Conservation (phyloP, 495 filamentous ascomycete genomes). For the Annulohypoxylon moriforme region DNA sequence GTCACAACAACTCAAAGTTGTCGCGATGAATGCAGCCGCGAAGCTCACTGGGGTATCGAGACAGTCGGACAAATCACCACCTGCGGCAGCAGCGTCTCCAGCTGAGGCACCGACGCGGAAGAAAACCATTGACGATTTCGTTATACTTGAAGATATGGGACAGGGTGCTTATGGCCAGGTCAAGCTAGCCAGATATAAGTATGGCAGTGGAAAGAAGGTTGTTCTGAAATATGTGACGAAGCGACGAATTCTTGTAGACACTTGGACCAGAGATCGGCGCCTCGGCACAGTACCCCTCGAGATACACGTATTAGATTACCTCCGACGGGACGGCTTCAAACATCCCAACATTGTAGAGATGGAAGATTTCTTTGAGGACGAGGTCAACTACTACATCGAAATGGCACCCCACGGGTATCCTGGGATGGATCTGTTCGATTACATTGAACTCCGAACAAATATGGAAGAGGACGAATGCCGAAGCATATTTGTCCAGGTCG, state of each 20-base stretch:
- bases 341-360: slow-evolving; percentile 99
- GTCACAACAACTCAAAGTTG: slow-evolving; percentile 80
- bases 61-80: slow-evolving; percentile 51
- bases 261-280: slow-evolving; percentile 93
- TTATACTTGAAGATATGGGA: slow-evolving; percentile 97
- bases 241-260: slow-evolving; percentile 95
- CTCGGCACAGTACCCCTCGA: slow-evolving; percentile 98
- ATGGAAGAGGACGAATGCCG: slow-evolving; percentile 96
- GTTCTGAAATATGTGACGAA: slow-evolving; percentile 99
- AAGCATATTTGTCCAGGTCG: slow-evolving; percentile 95
- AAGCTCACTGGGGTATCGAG: slow-evolving; percentile 57
- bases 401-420: slow-evolving; percentile 96
- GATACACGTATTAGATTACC: slow-evolving; percentile 96
- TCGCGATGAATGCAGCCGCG: slow-evolving; percentile 63
- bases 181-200: slow-evolving; percentile 92
- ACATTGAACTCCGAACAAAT: slow-evolving; percentile 94
- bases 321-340: slow-evolving; percentile 83
- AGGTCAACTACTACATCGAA: slow-evolving; percentile 98
- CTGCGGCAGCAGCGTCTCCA: slow-evolving; percentile 33
- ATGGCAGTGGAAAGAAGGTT: slow-evolving; percentile 77
- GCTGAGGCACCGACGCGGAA: slow-evolving; percentile 59
- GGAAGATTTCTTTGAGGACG: slow-evolving; percentile 98
- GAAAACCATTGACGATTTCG: slow-evolving; percentile 89
- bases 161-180: slow-evolving; percentile 98
- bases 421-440: slow-evolving; percentile 99